Conservation (phyloP, 2,329 filamentous ascomycete genomes). For the Trichoderma hamatum region DNA sequence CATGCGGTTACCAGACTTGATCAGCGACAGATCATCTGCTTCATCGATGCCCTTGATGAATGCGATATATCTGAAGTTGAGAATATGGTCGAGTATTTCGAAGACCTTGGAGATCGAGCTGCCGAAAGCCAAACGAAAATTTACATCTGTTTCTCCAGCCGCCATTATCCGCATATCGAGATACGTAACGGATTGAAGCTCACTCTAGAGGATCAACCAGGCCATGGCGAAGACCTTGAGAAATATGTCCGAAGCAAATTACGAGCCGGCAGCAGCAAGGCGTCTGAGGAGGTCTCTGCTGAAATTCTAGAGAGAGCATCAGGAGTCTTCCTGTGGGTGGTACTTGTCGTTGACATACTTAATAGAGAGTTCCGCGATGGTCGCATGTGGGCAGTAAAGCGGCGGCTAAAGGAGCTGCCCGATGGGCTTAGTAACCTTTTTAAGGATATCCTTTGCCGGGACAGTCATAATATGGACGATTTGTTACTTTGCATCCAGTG, state of each 20-base stretch:
- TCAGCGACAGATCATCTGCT: not conserved
- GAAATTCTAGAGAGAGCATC: not conserved
- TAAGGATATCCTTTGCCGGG: conserved; percentile 53
- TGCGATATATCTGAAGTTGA: not conserved
- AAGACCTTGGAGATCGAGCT: not conserved
- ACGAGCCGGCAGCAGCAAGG: not conserved
- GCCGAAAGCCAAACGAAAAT: not conserved
- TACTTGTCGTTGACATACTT: conserved; percentile 35
- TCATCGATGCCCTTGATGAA: conserved; percentile 14
- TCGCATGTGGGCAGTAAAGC: conserved; percentile 30
- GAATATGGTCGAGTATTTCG: not conserved
- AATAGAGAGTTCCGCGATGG: conserved; percentile 41
- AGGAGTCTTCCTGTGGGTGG: conserved; percentile 2
- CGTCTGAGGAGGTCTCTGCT: not conserved
- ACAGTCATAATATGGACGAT: conserved; percentile 45
- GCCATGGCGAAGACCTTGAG: not conserved
- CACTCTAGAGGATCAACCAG: not conserved
- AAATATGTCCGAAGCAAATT: not conserved
- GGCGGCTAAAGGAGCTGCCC: conserved; percentile 42
- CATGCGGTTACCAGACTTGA: not conserved
- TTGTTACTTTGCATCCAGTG: conserved; percentile 53
- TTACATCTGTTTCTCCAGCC: not conserved
- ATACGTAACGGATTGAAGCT: not conserved
- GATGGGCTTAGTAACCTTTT: conserved; percentile 52
- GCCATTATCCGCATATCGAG: conserved; percentile 1